phyloP scores from a whole-genome alignment of 805 yeast genomes.

The Phaffomyces antillensis region DNA sequence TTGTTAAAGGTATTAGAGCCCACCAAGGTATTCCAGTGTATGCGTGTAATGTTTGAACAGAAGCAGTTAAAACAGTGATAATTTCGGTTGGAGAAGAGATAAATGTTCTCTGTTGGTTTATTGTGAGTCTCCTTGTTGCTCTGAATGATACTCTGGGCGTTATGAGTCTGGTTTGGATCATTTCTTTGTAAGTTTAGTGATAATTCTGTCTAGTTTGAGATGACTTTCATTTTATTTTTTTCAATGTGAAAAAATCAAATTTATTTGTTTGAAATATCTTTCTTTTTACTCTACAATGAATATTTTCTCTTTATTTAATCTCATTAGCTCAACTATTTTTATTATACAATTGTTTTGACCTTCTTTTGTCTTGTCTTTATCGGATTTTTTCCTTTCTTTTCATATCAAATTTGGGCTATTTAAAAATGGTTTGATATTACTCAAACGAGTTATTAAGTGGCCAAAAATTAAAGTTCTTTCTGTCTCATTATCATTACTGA shows the following conservation, averaged over 20 bases:
- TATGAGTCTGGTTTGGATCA: no score
- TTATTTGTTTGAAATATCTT: no score
- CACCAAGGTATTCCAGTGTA: constrained; percentile 76
- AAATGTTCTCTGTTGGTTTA: constrained; percentile 3
- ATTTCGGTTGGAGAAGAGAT: constrained; percentile 11
- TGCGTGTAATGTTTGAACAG: constrained; percentile 43
- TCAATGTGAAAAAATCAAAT: background rate
- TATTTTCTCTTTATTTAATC: no score
- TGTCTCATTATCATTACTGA: background rate
- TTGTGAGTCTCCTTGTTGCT: background rate
- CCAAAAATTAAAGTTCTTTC: background rate
- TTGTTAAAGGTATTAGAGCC: constrained; percentile 65
- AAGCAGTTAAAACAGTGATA: constrained; percentile 20
- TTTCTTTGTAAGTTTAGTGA: no score
- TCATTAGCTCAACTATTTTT: background rate
- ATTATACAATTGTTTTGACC: background rate
- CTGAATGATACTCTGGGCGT: background rate
- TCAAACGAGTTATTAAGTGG: no score
- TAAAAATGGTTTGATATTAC: no score
- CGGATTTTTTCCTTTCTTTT: background rate
- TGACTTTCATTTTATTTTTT: background rate
- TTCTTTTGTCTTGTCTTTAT: no score
- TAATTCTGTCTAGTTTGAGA: no score
- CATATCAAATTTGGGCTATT: no score
- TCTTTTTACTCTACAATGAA: no score